Evolutionary conservation across 1,284 basidiomycete genomes (phyloP).

Genomic region (Boletus semigastroideus): DNA sequence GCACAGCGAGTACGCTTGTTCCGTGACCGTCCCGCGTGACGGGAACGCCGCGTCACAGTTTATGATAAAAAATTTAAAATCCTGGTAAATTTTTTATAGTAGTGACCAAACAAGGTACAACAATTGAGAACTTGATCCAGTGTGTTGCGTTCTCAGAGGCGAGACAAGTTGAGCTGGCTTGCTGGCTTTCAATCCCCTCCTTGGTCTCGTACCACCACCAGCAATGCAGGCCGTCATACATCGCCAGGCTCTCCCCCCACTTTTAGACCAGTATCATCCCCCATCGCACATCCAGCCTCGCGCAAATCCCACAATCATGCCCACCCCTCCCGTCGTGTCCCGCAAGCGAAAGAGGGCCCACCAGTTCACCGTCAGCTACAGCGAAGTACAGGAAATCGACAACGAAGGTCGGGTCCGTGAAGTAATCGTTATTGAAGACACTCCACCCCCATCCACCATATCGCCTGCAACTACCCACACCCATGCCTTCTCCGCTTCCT

Average conservation of each 20-base stretch:
- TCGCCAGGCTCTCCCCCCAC: constrained; percentile 51
- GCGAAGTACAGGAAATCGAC: constrained; percentile 81
- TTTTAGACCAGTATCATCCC: constrained; percentile 59
- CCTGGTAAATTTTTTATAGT: constrained; percentile 12
- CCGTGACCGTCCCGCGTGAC: constrained; percentile 36
- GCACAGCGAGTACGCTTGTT: constrained; percentile 30
- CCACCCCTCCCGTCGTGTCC: constrained; percentile 62
- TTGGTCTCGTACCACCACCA: constrained; percentile 45
- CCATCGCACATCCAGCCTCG: constrained; percentile 40
- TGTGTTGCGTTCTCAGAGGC: constrained; percentile 35
- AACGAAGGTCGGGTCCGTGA: constrained; percentile 70
- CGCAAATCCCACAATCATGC: constrained; percentile 49
- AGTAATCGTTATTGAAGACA: constrained; percentile 87
- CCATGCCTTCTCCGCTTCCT: constrained; percentile 69
- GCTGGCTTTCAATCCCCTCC: constrained; percentile 39
- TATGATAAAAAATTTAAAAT: constrained; percentile 15
- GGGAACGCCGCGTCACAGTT: constrained; percentile 33
- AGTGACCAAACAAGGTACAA: constrained; percentile 29
- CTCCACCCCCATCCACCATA: constrained; percentile 73
- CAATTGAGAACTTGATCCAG: constrained; percentile 35
- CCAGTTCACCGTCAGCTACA: constrained; percentile 77
- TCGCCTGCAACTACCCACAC: constrained; percentile 68
- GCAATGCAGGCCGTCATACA: constrained; percentile 70
- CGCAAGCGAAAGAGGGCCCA: constrained; percentile 81
- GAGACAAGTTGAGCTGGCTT: constrained; percentile 33